Percentiles rank a stretch among this genome's conserved stretches.
Evolutionary conservation across 495 filamentous ascomycete genomes (phyloP).

Genomic region (Aspergillus leporis): DNA sequence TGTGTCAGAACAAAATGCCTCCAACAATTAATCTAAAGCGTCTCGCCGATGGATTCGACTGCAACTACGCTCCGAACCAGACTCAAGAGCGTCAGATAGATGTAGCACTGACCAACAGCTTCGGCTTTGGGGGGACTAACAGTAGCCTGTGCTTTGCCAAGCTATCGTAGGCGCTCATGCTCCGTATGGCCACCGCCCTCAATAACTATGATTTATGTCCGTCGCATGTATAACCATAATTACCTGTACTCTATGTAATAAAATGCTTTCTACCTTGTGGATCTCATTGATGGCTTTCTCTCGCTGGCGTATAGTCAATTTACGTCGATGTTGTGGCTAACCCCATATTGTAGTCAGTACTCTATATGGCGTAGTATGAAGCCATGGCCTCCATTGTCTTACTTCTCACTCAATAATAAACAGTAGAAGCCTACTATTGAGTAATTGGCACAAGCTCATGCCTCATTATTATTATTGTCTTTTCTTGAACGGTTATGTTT

Average conservation of each 20-base stretch:
- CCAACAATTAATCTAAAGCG: slow-evolving; percentile 83
- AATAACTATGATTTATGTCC: not conserved
- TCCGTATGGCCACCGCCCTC: not conserved
- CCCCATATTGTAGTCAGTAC: too few relatives aligned
- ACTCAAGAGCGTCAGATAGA: slow-evolving; percentile 70
- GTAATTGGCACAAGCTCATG: not conserved
- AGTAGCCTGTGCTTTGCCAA: slow-evolving; percentile 78
- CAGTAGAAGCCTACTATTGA: too few relatives aligned
- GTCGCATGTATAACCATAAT: not conserved
- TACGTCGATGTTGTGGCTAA: not conserved
- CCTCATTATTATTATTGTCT: not conserved
- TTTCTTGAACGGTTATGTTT: not conserved
- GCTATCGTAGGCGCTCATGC: slow-evolving; percentile 13
- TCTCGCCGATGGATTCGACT: slow-evolving; percentile 69
- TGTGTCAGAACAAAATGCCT: slow-evolving; percentile 68
- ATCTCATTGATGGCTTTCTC: not conserved
- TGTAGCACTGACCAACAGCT: slow-evolving; percentile 88
- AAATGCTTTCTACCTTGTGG: not conserved
- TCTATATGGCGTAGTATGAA: not conserved
- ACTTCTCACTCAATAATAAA: not conserved
- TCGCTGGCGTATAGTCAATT: not conserved
- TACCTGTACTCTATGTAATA: not conserved
- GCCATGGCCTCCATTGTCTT: not conserved
- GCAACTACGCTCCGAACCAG: slow-evolving; percentile 79
- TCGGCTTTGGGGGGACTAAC: slow-evolving; percentile 98